Evolutionary conservation across 139 green algal genomes (phyloP), one percentile per base, ranked within the genome.

Genomic region (Marvania coccoides): DNA sequence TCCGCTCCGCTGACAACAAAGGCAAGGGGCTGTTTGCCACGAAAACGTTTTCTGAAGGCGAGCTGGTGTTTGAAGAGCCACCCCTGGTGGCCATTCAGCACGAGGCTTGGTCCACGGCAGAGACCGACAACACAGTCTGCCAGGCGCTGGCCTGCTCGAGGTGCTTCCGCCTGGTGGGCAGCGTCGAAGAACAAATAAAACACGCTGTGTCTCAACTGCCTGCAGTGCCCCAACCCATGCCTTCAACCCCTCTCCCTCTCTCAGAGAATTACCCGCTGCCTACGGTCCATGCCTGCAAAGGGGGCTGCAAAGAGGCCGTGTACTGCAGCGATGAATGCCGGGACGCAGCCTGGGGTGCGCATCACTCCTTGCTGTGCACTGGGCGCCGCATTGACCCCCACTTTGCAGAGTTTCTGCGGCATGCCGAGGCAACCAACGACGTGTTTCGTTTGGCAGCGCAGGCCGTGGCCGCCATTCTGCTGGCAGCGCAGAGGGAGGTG

Each of bases 391-490:
- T 19, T 51, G 42, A 51, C 19, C 42, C 42, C 19, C 19, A 28
- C 19, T 28, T 51, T 51, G 59, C 54, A 14, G 13, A 26, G 2
- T 66, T 66, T 51, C 56, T 58, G 15, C 33, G 56, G 13, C 34
- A 66, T 53, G 59, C 59, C 38, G 3, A 14, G 29, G 13, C 19
- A n/a, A 66, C 35, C 8, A 66, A 66, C 56, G 33, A 66, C 24
- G 40, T 66, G 13, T 66, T 66, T 66, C 54, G 54, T 58, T 53
- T 66, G n/a, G 59, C 59, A 47, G 59, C 36, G 23, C 38, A 66
- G 26, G 34, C 35, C 14, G 26, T 66, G 24, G 19, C 35, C 37
- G 10, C n/a, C 23, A 29, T 56, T 0, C n/a, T 53, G 40, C 15
- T 29, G 6, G 34, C 54, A 54, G 59, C 59, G 6, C 4, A 15